Evolutionary conservation across 352 stramenopile species (phyloP).

Genomic region (Phytopythium chamaehyphon): DNA sequence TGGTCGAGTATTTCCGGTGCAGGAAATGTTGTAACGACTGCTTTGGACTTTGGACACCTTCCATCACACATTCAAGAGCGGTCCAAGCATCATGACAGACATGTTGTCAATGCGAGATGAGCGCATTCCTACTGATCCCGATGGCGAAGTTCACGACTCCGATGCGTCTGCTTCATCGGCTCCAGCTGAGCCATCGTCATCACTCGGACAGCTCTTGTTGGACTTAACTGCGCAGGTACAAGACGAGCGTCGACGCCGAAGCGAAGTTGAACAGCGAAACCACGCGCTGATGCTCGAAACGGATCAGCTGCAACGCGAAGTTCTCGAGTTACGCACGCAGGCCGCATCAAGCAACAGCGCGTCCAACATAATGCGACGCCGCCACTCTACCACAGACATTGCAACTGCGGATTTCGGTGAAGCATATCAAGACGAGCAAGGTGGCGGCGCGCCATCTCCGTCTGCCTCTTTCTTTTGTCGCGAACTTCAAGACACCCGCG

Average conservation of each 20-base stretch:
- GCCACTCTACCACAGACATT: conserved; percentile 9
- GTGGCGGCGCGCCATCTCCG: conserved; percentile 6
- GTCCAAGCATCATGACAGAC: background rate
- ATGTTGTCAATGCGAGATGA: background rate
- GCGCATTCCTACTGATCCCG: background rate
- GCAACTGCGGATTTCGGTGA: background rate
- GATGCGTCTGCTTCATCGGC: background rate
- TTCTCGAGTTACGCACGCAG: conserved; percentile 50
- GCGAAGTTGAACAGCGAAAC: conserved; percentile 58
- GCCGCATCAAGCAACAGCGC: conserved; percentile 1
- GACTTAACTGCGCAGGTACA: conserved; percentile 64
- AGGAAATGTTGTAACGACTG: background rate
- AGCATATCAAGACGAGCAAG: background rate
- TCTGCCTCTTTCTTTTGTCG: conserved; percentile 43
- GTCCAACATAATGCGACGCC: conserved; percentile 5
- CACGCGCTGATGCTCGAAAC: conserved; percentile 63
- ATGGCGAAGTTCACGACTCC: background rate
- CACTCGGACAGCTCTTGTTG: conserved; percentile 47
- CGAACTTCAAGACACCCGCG: conserved; percentile 54
- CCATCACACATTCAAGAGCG: background rate
- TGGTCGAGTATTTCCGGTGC: background rate
- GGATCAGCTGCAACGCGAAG: conserved; percentile 59
- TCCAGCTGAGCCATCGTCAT: conserved; percentile 6
- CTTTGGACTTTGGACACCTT: background rate
- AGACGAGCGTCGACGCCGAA: conserved; percentile 41